Percentiles rank a stretch among this genome's conserved stretches.
Evolutionary conservation across 768 basidiomycete species (phyloP).

Genomic region (Russula compacta): DNA sequence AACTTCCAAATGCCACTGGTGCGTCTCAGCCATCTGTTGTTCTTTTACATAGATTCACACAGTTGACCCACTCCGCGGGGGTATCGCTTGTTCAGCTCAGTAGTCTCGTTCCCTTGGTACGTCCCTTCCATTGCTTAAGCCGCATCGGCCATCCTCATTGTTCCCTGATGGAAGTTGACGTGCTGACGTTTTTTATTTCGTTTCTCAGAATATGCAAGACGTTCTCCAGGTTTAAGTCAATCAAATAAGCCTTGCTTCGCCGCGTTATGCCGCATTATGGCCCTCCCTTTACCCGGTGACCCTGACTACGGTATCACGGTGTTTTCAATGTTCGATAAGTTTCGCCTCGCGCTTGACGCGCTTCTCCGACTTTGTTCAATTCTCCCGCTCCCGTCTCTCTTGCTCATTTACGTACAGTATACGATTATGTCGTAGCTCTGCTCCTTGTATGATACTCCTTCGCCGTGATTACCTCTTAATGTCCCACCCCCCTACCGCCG

Average conservation of each 20-base stretch:
- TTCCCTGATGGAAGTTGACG: neutral
- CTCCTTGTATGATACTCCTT: too few relatives aligned
- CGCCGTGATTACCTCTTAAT: too few relatives aligned
- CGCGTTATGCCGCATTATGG: neutral
- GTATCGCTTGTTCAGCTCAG: slow-evolving; percentile 11
- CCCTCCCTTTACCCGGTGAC: neutral
- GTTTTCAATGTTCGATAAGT: neutral
- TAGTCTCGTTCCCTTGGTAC: slow-evolving; percentile 14
- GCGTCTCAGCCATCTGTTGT: neutral
- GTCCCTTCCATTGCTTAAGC: neutral
- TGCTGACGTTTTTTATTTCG: neutral
- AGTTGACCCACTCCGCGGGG: neutral
- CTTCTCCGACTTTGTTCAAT: neutral
- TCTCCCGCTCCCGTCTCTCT: neutral
- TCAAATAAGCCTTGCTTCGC: neutral
- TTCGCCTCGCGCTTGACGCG: neutral
- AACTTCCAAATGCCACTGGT: slow-evolving; percentile 20
- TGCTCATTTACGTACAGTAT: too few relatives aligned
- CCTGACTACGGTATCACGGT: neutral
- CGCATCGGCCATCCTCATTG: too few relatives aligned
- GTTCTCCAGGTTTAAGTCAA: slow-evolving; percentile 1
- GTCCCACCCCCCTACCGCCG: too few relatives aligned
- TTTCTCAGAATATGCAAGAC: slow-evolving; percentile 9
- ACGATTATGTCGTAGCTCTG: too few relatives aligned
- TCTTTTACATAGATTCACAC: neutral